Evolutionary conservation across 179 eudicot genomes (phyloP).

Genomic region (Carnegiea gigantea): DNA sequence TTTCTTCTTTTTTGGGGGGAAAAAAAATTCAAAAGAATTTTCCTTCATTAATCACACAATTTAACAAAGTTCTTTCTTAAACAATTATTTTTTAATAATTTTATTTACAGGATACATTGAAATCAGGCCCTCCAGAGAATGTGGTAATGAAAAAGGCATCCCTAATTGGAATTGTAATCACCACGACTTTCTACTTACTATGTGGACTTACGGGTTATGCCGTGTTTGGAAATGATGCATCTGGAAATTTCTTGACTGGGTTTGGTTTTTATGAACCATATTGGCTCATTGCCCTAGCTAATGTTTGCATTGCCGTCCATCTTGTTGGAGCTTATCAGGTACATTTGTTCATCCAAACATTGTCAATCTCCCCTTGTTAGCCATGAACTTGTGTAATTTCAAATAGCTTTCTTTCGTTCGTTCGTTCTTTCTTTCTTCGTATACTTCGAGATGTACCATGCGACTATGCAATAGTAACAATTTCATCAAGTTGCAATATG

Average conservation of each 20-base stretch:
- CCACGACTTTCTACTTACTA: conserved; percentile 54
- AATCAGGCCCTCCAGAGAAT: conserved; percentile 46
- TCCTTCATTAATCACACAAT: too few species aligned
- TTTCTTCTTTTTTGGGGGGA: too few species aligned
- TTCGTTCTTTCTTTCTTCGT: too few species aligned
- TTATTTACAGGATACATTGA: conserved; percentile 42
- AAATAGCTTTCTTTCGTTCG: too few species aligned
- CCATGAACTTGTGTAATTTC: too few species aligned
- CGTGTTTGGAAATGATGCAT: conserved; percentile 61
- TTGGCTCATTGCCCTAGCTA: conserved; percentile 65
- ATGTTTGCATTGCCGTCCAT: conserved; percentile 53
- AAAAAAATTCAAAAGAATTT: too few species aligned
- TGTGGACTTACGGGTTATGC: conserved; percentile 68
- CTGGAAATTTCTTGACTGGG: conserved; percentile 72
- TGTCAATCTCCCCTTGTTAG: too few species aligned
- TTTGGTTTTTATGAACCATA: conserved; percentile 71
- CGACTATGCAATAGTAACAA: too few species aligned
- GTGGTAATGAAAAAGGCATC: conserved; percentile 58
- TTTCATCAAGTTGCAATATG: too few species aligned
- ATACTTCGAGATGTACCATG: too few species aligned
- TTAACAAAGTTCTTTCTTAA: not conserved
- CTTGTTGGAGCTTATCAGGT: conserved; percentile 74
- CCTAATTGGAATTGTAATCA: conserved; percentile 29
- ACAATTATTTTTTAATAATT: not conserved
- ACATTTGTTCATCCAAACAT: not conserved